Percentiles rank a stretch among this genome's conserved stretches.
phyloP scores from a whole-genome alignment of 257 asterid species.

The Solanum okadae region DNA sequence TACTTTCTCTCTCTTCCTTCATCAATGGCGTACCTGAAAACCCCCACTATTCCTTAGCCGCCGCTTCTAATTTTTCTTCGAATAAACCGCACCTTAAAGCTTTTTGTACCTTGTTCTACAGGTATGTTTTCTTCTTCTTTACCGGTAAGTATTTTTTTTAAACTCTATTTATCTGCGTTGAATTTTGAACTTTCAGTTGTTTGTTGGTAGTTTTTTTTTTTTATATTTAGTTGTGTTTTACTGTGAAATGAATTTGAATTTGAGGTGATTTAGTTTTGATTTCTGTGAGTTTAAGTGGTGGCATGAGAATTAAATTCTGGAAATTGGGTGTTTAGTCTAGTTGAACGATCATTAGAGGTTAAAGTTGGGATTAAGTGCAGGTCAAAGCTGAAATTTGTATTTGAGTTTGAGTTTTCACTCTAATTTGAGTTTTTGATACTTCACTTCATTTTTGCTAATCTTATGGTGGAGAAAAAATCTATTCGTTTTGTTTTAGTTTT shows the following conservation, averaged over 20 bases:
- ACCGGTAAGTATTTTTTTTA: not conserved
- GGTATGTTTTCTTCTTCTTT: not conserved
- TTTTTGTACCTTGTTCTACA: not conserved
- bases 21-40: slow-evolving; percentile 37
- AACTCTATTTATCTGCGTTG: not conserved
- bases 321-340: not conserved
- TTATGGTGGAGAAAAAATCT: not conserved
- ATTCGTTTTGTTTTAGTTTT: not conserved
- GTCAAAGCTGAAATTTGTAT: not conserved
- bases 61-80: slow-evolving; percentile 25
- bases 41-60: slow-evolving; percentile 52
- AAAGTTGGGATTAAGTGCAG: not conserved
- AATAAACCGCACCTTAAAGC: not conserved
- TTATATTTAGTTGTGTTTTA: not conserved
- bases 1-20: slow-evolving; percentile 13
- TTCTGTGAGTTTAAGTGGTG: not conserved
- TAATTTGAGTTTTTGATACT: not conserved
- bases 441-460: not conserved
- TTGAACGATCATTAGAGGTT: not conserved
- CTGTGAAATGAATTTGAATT: not conserved
- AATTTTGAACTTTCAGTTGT: not conserved
- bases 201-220: not conserved
- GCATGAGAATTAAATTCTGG: not conserved
- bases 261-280: not conserved
- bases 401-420: not conserved